A percentile compares a stretch with the other conserved stretches of the same genome.
phyloP scores from a whole-genome alignment of 1,139 yeast species.

The Kodamaea suecica region DNA sequence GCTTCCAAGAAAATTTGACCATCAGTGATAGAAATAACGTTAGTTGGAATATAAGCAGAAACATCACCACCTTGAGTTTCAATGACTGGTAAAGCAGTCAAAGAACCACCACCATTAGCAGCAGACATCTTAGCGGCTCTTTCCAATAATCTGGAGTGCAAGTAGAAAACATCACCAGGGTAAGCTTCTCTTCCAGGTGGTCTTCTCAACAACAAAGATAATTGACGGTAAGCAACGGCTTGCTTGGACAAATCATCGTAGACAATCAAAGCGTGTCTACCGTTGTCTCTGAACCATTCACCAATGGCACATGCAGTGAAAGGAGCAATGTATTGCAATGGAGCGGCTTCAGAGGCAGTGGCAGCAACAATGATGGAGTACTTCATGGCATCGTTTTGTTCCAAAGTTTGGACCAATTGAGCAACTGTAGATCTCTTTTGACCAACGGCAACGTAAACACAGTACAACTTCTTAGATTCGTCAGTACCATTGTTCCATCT shows the following conservation, averaged over 20 bases:
- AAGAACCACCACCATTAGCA: slow-evolving; percentile 86
- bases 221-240: slow-evolving; percentile 99
- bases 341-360: slow-evolving; percentile 99
- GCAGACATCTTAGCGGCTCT: slow-evolving; percentile 98
- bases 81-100: slow-evolving; percentile 94
- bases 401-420: slow-evolving; percentile 98
- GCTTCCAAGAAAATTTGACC: slow-evolving; percentile 99
- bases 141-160: slow-evolving; percentile 93
- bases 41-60: slow-evolving; percentile 96
- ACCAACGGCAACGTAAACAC: slow-evolving; percentile 99
- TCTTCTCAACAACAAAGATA: slow-evolving; percentile 95
- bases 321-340: slow-evolving; percentile 99
- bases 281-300: slow-evolving; percentile 99
- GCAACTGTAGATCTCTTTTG: slow-evolving; percentile 99
- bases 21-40: slow-evolving; percentile 95
- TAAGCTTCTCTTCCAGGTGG: slow-evolving; percentile 97
- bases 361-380: slow-evolving; percentile 98
- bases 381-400: slow-evolving; percentile 96
- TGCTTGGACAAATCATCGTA: slow-evolving; percentile 98
- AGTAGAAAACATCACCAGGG: slow-evolving; percentile 97
- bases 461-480: slow-evolving; percentile 97
- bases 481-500: slow-evolving; percentile 95
- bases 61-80: slow-evolving; percentile 99
- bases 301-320: slow-evolving; percentile 99
- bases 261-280: slow-evolving; percentile 94